Conservation (phyloP, 2,329 filamentous ascomycete genomes). For the Aspergillus candidus region DNA sequence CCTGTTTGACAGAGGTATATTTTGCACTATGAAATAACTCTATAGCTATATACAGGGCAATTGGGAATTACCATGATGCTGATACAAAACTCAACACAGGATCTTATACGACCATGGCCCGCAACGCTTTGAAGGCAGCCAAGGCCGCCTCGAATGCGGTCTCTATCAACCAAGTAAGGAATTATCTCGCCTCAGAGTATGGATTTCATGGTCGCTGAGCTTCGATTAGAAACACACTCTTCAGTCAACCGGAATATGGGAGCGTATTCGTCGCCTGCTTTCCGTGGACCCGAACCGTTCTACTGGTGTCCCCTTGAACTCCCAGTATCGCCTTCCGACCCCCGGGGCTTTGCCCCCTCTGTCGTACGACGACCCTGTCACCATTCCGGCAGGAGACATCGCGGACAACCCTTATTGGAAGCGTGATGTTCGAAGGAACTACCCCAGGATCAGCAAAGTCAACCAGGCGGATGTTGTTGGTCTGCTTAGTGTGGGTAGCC, state of each 20-base stretch:
- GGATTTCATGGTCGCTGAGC: neutral
- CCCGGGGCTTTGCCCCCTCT: constrained; percentile 67
- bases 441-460: constrained; percentile 73
- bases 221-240: constrained; percentile 81
- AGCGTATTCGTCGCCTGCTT: constrained; percentile 68
- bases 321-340: constrained; percentile 81
- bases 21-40: no score
- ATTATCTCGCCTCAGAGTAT: neutral
- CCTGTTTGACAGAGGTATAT: no score
- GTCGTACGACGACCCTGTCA: constrained; percentile 74
- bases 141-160: constrained; percentile 34
- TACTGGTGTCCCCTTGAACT: constrained; percentile 86
- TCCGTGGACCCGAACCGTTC: constrained; percentile 83
- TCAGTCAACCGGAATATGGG: constrained; percentile 84
- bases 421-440: constrained; percentile 76
- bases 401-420: constrained; percentile 96
- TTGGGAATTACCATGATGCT: neutral
- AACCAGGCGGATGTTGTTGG: constrained; percentile 79
- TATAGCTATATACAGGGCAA: no score
- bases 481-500: constrained; percentile 78
- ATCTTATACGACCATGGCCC: constrained; percentile 28
- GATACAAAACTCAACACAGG: constrained; percentile 15
- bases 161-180: constrained; percentile 32
- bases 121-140: constrained; percentile 34
- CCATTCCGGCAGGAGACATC: constrained; percentile 75